Evolutionary conservation across 768 basidiomycete genomes (phyloP).

Genomic region (Pilatotrama ljubarskyi): DNA sequence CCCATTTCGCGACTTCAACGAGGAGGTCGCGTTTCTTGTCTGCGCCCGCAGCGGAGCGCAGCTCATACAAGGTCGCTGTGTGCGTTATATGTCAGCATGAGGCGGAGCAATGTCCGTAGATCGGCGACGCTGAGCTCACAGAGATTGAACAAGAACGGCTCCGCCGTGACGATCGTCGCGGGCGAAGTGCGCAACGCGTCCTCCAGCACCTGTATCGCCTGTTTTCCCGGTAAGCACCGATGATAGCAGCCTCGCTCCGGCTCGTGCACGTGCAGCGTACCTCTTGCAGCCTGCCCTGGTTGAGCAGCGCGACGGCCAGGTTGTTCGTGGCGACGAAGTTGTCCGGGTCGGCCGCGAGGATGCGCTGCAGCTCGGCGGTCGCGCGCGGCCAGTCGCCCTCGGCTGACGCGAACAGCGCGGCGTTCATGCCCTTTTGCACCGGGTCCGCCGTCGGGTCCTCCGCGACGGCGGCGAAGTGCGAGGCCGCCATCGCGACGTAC

Average conservation of each 20-base stretch:
- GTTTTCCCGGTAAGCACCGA: neutral
- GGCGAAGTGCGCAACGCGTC: constrained; percentile 61
- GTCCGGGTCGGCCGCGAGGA: constrained; percentile 55
- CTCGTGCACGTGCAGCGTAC: constrained; percentile 35
- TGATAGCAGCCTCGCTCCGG: neutral
- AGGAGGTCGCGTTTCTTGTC: constrained; percentile 78
- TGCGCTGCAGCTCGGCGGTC: constrained; percentile 40
- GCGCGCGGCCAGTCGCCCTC: constrained; percentile 70
- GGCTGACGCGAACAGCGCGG: constrained; percentile 63
- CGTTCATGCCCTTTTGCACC: constrained; percentile 55
- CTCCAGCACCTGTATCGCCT: constrained; percentile 77
- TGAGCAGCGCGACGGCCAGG: constrained; percentile 67
- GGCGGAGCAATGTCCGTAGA: neutral
- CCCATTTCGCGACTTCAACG: constrained; percentile 80
- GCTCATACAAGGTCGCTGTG: constrained; percentile 84
- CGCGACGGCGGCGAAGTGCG: constrained; percentile 57
- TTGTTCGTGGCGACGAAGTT: constrained; percentile 76
- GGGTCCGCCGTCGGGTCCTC: constrained; percentile 37
- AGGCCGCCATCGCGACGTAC: constrained; percentile 55
- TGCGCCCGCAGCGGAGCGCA: constrained; percentile 68
- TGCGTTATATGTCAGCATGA: neutral
- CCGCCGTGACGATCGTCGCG: constrained; percentile 69
- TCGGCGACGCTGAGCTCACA: constrained; percentile 58
- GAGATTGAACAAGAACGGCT: constrained; percentile 84
- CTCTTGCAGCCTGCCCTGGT: constrained; percentile 73